These are phyloP conservation scores for Xylariomycetidae sp. DNA, from an alignment of 2,329 filamentous ascomycete species.

Conservation along the genomic window DNA sequence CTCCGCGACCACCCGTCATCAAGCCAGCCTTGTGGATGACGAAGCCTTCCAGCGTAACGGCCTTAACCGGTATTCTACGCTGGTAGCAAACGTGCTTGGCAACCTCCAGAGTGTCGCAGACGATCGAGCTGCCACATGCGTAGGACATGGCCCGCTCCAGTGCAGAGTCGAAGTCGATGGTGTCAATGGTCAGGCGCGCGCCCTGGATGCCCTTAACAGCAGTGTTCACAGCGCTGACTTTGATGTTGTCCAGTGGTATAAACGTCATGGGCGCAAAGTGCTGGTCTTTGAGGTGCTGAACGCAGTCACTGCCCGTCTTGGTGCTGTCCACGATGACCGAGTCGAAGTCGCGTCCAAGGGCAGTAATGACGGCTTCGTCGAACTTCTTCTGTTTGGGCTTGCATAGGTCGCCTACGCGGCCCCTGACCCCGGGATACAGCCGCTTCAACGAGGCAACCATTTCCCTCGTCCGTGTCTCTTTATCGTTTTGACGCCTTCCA, in stretches of 20 bases:
- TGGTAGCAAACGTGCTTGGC: constrained; percentile 88
- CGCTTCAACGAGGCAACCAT: constrained; percentile 81
- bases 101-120: constrained; percentile 81
- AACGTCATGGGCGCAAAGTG: constrained; percentile 85
- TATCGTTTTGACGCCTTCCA: constrained; percentile 77
- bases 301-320: constrained; percentile 89
- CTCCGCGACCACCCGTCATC: constrained; percentile 90
- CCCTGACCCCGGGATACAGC: constrained; percentile 86
- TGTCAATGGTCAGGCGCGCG: constrained; percentile 87
- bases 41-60: constrained; percentile 89
- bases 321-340: constrained; percentile 92
- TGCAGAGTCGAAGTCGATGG: constrained; percentile 84
- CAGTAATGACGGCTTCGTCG: constrained; percentile 85
- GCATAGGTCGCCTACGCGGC: constrained; percentile 84
- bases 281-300: constrained; percentile 89
- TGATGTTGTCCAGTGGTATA: constrained; percentile 94
- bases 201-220: constrained; percentile 85
- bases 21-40: constrained; percentile 94
- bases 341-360: constrained; percentile 88
- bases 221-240: constrained; percentile 84
- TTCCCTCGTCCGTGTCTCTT: constrained; percentile 72
- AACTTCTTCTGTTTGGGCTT: constrained; percentile 97
- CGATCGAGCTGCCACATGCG: constrained; percentile 89
- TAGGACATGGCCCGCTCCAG: constrained; percentile 91
- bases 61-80: constrained; percentile 80